Base-by-base conservation (phyloP, 768 basidiomycete species). In the Agrocybe pediades region DNA sequence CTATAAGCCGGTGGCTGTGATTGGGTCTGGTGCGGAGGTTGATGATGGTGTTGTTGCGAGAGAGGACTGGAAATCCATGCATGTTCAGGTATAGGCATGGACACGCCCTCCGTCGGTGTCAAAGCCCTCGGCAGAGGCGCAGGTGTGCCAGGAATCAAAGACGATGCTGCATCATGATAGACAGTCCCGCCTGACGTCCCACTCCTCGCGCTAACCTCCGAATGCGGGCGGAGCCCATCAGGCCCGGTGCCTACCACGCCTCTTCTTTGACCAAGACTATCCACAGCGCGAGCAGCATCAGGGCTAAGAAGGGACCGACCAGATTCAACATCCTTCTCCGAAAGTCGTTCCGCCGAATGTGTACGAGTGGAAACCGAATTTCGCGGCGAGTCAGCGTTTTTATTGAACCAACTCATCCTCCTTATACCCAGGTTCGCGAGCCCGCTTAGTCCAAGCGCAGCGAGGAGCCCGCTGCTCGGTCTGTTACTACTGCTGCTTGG, bases 331-430 rank as follows among this genome's bases (percentile, higher is more conserved):
- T 86, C 84, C 26, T 71, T 68, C 33, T 83, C 81, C 53, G 55
- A 69, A 57, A 55, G 67, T 54, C 56, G 65, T 20, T 66, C 61
- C 3, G 59, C 44, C 17, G 61, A 36, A 9, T 57, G 61, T 15
- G 57, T 50, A 24, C 64, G 36, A 57, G 61, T 47, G 58, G 55
- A 9, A 64, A 65, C n/a, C 46, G 68, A 68, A 40, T 54, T 23
- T 15, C 61, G 41, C 7, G 60, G 63, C 5, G 63, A 64, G 27
- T 66, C 69, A 17, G 55, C 53, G 52, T 63, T 75, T 57, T 71
- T n/a, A n/a, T n/a, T 78, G 66, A 89, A 85, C 86, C 87, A 88
- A 58, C 83, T 86, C 54, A 76, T 56, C 29, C 85, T 74, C n/a
- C n/a, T n/a, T n/a, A n/a, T n/a, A 13, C 75, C 71, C 16, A 86